Conservation (phyloP, 2,329 filamentous ascomycete species). For the Microdochium bolleyi region DNA sequence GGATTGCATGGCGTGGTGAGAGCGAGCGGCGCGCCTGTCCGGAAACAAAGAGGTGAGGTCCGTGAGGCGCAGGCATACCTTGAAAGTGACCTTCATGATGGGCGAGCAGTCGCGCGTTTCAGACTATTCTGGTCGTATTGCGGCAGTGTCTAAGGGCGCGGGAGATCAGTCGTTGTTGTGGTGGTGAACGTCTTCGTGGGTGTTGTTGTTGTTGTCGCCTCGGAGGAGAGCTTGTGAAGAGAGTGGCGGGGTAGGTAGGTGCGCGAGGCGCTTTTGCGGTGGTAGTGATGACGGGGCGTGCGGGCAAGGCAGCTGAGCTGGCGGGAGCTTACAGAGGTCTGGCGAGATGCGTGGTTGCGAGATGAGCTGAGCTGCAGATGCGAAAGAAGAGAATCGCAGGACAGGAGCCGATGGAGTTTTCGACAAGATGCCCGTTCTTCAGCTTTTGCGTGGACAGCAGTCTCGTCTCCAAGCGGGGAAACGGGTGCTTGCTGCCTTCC, state of each 20-base stretch:
- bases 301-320: background rate
- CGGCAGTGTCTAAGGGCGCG: background rate
- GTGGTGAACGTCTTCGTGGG: background rate
- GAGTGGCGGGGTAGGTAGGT: background rate
- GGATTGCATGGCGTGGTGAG: no score
- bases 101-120: slow-evolving; percentile 7
- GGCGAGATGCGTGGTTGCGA: background rate
- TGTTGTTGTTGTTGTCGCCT: background rate
- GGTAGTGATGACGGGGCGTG: background rate
- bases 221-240: background rate
- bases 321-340: background rate
- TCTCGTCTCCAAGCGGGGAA: no score
- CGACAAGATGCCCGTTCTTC: no score
- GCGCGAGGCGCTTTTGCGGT: background rate
- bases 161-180: background rate
- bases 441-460: no score
- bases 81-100: slow-evolving; percentile 63
- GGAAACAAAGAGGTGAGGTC: background rate
- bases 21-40: background rate
- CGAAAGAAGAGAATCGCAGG: no score
- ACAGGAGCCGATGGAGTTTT: no score
- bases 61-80: slow-evolving; percentile 32
- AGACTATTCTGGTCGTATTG: no score
- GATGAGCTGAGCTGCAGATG: no score
- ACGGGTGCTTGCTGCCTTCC: no score